phyloP scores from a whole-genome alignment of 2,329 filamentous ascomycete genomes.

The Sarocladium brachiariae region DNA sequence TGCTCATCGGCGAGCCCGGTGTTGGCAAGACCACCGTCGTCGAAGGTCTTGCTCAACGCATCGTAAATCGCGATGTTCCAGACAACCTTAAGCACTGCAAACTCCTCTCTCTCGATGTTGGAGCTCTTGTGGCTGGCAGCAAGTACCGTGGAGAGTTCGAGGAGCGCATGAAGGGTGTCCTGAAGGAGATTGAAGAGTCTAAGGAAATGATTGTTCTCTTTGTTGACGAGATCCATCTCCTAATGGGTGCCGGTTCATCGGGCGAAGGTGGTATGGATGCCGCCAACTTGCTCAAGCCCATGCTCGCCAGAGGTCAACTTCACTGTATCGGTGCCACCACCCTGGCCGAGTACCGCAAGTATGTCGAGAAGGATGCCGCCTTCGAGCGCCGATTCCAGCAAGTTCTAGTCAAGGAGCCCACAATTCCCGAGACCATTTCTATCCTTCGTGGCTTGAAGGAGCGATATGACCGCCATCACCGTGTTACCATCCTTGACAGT shows the following conservation, averaged over 20 bases:
- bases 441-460: slow-evolving; percentile 98
- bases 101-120: slow-evolving; percentile 90
- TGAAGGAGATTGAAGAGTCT: slow-evolving; percentile 92
- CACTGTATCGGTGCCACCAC: slow-evolving; percentile 98
- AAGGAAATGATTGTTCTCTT: slow-evolving; percentile 98
- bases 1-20: slow-evolving; percentile 95
- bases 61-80: slow-evolving; percentile 93
- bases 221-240: slow-evolving; percentile 95
- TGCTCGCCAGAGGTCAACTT: slow-evolving; percentile 91
- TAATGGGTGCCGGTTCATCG: slow-evolving; percentile 93
- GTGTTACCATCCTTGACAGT: slow-evolving; percentile 91
- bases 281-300: slow-evolving; percentile 94
- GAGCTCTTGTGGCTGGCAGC: slow-evolving; percentile 89
- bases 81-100: slow-evolving; percentile 92
- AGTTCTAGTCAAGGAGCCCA: slow-evolving; percentile 91
- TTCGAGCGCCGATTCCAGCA: slow-evolving; percentile 99
- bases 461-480: slow-evolving; percentile 96
- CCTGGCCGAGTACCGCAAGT: slow-evolving; percentile 91
- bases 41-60: slow-evolving; percentile 89
- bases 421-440: slow-evolving; percentile 83
- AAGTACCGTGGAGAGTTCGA: slow-evolving; percentile 99
- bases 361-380: slow-evolving; percentile 96
- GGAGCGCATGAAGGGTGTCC: slow-evolving; percentile 96
- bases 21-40: slow-evolving; percentile 98
- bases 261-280: slow-evolving; percentile 99